phyloP scores from a whole-genome alignment of 2,329 filamentous ascomycete genomes.

The Stachybotrys chartarum region DNA sequence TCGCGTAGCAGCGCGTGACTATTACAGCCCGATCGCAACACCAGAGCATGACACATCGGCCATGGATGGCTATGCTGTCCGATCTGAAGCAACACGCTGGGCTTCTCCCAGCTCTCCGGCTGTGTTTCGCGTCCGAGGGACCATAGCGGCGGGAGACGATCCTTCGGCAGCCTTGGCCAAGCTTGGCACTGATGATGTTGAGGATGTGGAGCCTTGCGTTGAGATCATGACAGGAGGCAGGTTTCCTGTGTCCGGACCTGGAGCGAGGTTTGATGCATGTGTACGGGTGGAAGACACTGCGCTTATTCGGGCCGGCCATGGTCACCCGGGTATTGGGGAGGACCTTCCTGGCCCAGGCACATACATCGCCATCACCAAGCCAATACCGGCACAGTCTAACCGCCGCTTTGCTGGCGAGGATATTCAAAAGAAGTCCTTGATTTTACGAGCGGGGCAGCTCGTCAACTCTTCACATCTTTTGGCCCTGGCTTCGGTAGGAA shows the following conservation, averaged over 20 bases:
- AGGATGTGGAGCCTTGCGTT: neutral
- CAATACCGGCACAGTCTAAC: neutral
- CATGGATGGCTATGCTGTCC: neutral
- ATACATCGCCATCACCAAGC: constrained; percentile 1
- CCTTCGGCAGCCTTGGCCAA: neutral
- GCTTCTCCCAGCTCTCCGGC: neutral
- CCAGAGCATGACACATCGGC: neutral
- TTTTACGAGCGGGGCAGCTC: neutral
- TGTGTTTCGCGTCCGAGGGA: neutral
- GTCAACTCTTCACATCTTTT: neutral
- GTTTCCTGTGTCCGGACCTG: neutral
- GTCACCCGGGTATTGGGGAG: neutral
- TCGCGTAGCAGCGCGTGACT: neutral
- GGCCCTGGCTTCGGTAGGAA: neutral
- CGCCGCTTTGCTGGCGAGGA: neutral
- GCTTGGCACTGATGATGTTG: neutral
- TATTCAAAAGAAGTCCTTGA: neutral
- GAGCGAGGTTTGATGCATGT: neutral
- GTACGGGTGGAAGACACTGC: neutral
- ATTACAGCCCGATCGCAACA: neutral
- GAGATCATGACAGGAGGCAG: constrained; percentile 1
- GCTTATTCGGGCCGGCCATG: neutral
- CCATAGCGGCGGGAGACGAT: neutral
- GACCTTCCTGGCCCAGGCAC: neutral
- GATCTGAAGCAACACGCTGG: neutral